These are phyloP conservation scores for Calonectria honghensis DNA, from an alignment of 2,329 filamentous ascomycete genomes.

Conservation along the genomic window DNA sequence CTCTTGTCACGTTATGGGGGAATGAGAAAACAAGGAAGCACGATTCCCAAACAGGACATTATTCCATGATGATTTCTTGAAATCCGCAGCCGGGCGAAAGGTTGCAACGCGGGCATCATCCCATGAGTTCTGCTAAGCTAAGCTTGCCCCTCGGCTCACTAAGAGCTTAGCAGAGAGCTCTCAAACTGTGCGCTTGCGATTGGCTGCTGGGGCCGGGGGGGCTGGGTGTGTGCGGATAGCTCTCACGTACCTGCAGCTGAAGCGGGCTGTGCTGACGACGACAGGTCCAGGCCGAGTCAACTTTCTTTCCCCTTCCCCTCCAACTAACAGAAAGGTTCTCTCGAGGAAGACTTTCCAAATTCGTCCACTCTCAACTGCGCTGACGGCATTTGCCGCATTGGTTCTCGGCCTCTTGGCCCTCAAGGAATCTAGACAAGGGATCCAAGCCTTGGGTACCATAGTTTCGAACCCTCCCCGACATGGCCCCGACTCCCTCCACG, in stretches of 20 bases:
- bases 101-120: constrained; percentile 26
- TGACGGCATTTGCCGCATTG: constrained; percentile 28
- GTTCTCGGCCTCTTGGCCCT: background rate
- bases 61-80: constrained; percentile 28
- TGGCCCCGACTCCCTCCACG: constrained; percentile 53
- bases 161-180: constrained; percentile 35
- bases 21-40: background rate
- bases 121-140: constrained; percentile 18
- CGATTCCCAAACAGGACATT: constrained; percentile 19
- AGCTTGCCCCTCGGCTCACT: constrained; percentile 1
- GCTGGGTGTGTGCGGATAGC: constrained; percentile 22
- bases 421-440: constrained; percentile 41
- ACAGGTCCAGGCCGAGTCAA: constrained; percentile 4
- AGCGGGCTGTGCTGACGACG: constrained; percentile 41
- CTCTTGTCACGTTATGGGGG: constrained; percentile 27
- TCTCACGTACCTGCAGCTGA: constrained; percentile 41
- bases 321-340: constrained; percentile 1
- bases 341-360: constrained; percentile 10
- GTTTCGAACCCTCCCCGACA: constrained; percentile 34
- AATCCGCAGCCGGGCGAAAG: background rate
- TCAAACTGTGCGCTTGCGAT: constrained; percentile 32
- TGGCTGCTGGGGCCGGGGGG: constrained; percentile 26
- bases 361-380: constrained; percentile 15
- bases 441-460: constrained; percentile 45
- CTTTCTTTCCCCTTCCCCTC: constrained; percentile 17